A percentile compares a stretch with the other conserved stretches of the same genome.
Evolutionary conservation across 805 yeast genomes (phyloP).

Genomic region (Pichia cephalocereana): DNA sequence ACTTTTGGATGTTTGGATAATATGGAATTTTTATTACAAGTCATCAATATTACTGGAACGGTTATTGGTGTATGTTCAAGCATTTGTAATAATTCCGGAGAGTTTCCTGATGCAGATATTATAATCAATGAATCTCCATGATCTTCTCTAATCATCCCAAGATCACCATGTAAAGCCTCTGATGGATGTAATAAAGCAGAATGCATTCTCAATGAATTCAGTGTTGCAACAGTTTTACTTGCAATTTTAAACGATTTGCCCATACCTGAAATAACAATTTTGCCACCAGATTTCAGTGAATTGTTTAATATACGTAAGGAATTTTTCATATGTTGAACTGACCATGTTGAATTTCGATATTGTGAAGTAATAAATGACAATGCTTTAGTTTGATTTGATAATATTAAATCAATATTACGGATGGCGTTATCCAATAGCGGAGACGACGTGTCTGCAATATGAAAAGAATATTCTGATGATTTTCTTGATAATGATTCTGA

Average conservation of each 20-base stretch:
- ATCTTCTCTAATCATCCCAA: constrained; percentile 56
- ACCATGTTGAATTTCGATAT: constrained; percentile 35
- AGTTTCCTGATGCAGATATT: constrained; percentile 74
- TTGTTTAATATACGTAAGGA: constrained; percentile 37
- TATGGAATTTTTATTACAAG: constrained; percentile 50
- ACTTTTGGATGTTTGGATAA: constrained; percentile 44
- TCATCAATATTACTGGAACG: constrained; percentile 51
- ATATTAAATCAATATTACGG: constrained; percentile 30
- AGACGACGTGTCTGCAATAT: constrained; percentile 16
- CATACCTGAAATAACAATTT: constrained; percentile 70
- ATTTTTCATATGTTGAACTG: constrained; percentile 34
- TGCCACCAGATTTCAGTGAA: constrained; percentile 44
- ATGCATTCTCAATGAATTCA: constrained; percentile 68
- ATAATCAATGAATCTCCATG: constrained; percentile 50
- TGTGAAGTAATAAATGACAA: constrained; percentile 35
- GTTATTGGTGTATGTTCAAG: constrained; percentile 46
- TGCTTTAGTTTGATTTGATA: constrained; percentile 40
- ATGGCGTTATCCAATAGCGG: constrained; percentile 20
- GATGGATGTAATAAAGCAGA: constrained; percentile 68
- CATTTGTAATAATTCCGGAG: constrained; percentile 60
- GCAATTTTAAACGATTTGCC: constrained; percentile 83
- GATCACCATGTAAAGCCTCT: constrained; percentile 87
- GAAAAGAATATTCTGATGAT: constrained; percentile 21
- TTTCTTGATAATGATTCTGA: constrained; percentile 17
- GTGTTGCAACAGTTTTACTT: constrained; percentile 67